Conservation (phyloP, 495 filamentous ascomycete species). For the Usnea hakonensis region DNA sequence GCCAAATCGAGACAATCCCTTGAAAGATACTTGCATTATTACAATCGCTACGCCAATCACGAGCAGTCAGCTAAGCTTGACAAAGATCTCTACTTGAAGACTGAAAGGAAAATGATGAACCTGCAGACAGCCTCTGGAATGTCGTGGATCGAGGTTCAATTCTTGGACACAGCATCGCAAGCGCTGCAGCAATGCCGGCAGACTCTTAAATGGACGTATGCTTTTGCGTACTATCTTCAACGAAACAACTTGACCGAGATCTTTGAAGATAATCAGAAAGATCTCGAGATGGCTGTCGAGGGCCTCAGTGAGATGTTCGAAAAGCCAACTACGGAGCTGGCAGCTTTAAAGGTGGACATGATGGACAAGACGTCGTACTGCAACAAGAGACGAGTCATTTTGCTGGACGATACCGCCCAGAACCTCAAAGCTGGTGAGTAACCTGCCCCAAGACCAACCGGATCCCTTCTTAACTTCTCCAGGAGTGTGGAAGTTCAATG, state of each 20-base stretch:
- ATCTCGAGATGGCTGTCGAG: conserved; percentile 94
- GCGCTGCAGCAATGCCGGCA: conserved; percentile 92
- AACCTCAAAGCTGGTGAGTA: conserved; percentile 77
- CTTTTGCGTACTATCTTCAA: conserved; percentile 92
- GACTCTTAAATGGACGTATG: conserved; percentile 98
- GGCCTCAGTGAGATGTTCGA: conserved; percentile 96
- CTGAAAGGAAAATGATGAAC: conserved; percentile 97
- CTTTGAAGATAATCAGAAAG: conserved; percentile 98
- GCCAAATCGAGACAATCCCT: conserved; percentile 81
- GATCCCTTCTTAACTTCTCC: conserved; percentile 11
- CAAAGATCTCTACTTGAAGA: conserved; percentile 91
- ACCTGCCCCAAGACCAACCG: neutral
- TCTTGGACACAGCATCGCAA: conserved; percentile 85
- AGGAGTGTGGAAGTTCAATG: conserved; percentile 35
- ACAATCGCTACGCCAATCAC: conserved; percentile 97
- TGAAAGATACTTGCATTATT: conserved; percentile 94
- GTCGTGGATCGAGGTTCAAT: conserved; percentile 99
- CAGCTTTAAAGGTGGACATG: conserved; percentile 87
- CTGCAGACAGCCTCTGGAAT: conserved; percentile 87
- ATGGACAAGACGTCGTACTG: conserved; percentile 97
- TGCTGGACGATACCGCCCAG: conserved; percentile 84
- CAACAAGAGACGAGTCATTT: conserved; percentile 80
- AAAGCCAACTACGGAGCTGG: conserved; percentile 78
- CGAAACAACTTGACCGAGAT: conserved; percentile 95
- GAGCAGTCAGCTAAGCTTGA: conserved; percentile 96